phyloP scores from a whole-genome alignment of 805 yeast genomes.

The Kregervanrija pseudodelftensis region DNA sequence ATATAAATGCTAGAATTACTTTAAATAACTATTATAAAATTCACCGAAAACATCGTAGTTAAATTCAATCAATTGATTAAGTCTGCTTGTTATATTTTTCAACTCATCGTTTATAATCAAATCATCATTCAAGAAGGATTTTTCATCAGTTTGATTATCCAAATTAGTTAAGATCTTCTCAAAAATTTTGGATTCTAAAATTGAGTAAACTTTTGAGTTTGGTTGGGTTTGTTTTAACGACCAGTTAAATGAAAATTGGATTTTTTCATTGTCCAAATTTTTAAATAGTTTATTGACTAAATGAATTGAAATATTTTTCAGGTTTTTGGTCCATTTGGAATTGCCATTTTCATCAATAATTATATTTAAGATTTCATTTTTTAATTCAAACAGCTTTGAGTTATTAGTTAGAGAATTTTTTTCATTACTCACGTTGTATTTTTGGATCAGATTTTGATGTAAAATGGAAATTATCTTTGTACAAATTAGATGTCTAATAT shows the following conservation, averaged over 20 bases:
- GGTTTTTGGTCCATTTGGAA: conserved; percentile 84
- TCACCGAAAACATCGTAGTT: conserved; percentile 81
- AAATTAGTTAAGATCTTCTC: conserved; percentile 12
- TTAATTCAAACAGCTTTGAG: conserved; percentile 38
- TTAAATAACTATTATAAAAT: conserved; percentile 37
- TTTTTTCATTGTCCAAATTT: conserved; percentile 31
- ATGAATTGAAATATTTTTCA: conserved; percentile 65
- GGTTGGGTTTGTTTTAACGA: conserved; percentile 83
- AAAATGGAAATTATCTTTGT: conserved; percentile 65
- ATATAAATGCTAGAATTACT: conserved; percentile 1
- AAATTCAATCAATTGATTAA: conserved; percentile 61
- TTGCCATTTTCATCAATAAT: conserved; percentile 82
- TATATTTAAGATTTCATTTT: conserved; percentile 67
- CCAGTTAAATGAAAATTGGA: conserved; percentile 70
- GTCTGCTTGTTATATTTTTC: conserved; percentile 48
- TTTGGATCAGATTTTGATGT: conserved; percentile 57
- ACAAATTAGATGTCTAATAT: conserved; percentile 78
- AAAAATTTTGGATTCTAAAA: conserved; percentile 56
- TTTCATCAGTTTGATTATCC: conserved; percentile 1
- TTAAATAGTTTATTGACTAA: conserved; percentile 35
- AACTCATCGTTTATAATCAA: conserved; percentile 41
- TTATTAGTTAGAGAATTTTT: conserved; percentile 29
- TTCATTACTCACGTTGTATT: conserved; percentile 28
- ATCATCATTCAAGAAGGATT: conserved; percentile 16
- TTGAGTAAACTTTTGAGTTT: conserved; percentile 62